Conservation (phyloP, 75 land plant species). For the Ceratopteris richardii region DNA sequence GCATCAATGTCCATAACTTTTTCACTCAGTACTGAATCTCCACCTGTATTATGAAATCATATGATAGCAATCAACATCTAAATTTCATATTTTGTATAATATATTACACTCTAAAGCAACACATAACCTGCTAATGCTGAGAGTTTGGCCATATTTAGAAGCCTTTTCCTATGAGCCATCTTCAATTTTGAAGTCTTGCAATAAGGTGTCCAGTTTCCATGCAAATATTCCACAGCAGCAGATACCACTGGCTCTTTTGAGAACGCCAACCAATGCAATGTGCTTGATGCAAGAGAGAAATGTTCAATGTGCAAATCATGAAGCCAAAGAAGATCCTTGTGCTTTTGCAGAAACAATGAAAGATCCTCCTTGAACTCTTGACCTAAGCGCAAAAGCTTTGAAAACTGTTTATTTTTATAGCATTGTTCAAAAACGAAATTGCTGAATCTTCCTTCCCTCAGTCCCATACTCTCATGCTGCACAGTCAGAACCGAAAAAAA, state of each 20-base stretch:
- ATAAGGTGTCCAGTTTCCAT: neutral
- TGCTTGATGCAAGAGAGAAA: conserved; percentile 73
- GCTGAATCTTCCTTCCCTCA: conserved; percentile 85
- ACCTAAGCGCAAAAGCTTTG: conserved; percentile 83
- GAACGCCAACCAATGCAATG: conserved; percentile 73
- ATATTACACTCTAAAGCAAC: conserved; percentile 1
- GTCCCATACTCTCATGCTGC: conserved; percentile 90
- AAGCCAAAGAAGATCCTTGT: conserved; percentile 77
- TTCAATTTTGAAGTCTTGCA: conserved; percentile 1
- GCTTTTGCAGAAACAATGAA: conserved; percentile 63
- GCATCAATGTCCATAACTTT: conserved; percentile 56
- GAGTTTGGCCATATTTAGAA: conserved; percentile 80
- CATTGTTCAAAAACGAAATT: conserved; percentile 76
- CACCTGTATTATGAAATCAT: conserved; percentile 28
- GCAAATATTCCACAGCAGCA: conserved; percentile 4
- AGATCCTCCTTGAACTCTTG: conserved; percentile 94
- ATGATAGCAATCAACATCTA: neutral
- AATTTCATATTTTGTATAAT: neutral
- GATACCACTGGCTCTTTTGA: conserved; percentile 28
- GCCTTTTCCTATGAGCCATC: conserved; percentile 49
- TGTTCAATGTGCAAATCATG: conserved; percentile 70
- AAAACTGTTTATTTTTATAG: conserved; percentile 42
- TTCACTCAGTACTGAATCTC: conserved; percentile 31
- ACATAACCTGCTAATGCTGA: conserved; percentile 75
- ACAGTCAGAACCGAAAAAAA: conserved; percentile 1